Evolutionary conservation across 495 filamentous ascomycete genomes (phyloP), one percentile per base, ranked within the genome.

Genomic region (Parmelia sp.): DNA sequence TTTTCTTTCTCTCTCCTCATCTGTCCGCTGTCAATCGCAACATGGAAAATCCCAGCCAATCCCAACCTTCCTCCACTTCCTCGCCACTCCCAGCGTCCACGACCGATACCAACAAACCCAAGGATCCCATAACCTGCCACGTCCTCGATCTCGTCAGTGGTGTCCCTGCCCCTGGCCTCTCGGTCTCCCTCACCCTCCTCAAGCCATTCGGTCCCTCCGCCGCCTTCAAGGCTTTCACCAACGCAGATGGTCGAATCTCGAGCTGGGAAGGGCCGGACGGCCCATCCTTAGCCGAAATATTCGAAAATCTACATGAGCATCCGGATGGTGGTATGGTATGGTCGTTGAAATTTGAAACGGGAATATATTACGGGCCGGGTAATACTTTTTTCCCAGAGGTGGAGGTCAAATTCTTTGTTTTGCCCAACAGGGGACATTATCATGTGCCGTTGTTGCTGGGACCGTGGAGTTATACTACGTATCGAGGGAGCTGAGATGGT

Each of bases 391-490:
- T 90, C 74, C 91, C 90, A 31, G 89, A 92, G 76, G 91, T 97
- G n/a, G 86, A 87, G 74, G 83, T 98, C 47, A 84, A 84, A 60
- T 96, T 98, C 74, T 84, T 83, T 53, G 91, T 93, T 4, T 81
- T 31, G 33, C 74, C 75, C 36, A 80, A 82, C 57, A 85, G 79
- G 17, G 82, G 90, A 77, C 89, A 95, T 77, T 97, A 92, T 70
- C 94, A 98, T 83, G 89, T 98, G 6, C 94, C 94, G 33, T 77
- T 98, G 72, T 69, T 98, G 73, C 73, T 98, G 76, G 85, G 90
- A 61, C 92, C 92, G 51, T 97, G 87, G 79, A 91, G 87, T 71
- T 98, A 96, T 77, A 90, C 90, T 58, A 97, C 94, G 9, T 98
- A 98, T 75, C 79, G 94, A 70, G 94, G 94, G 23, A 71, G 70